Percentiles rank a stretch among this genome's conserved stretches.
Conservation (phyloP, 2,329 filamentous ascomycete genomes). For the Berkeleyomyces rouxiae region DNA sequence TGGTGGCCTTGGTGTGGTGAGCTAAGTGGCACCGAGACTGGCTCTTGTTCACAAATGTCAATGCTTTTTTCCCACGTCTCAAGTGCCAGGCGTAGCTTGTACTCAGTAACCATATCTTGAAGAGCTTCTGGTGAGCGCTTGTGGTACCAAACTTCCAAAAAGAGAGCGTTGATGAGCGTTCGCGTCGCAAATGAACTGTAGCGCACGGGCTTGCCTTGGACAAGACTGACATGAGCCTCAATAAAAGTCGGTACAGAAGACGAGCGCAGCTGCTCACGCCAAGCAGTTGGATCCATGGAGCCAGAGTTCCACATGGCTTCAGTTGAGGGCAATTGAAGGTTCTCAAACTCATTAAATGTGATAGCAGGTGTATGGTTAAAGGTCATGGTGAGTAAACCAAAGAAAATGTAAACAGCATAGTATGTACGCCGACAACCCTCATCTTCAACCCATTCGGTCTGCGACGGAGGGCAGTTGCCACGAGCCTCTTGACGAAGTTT, state of each 20-base stretch:
- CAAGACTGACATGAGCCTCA: slow-evolving; percentile 85
- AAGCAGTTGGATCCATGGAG: slow-evolving; percentile 59
- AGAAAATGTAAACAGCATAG: slow-evolving; percentile 98
- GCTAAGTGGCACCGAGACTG: slow-evolving; percentile 72
- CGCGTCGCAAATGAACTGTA: slow-evolving; percentile 96
- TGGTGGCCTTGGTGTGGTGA: slow-evolving; percentile 82
- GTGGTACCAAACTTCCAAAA: slow-evolving; percentile 97
- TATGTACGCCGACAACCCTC: slow-evolving; percentile 94
- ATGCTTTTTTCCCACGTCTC: slow-evolving; percentile 99
- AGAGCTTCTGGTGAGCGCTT: slow-evolving; percentile 95
- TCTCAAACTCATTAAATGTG: slow-evolving; percentile 95
- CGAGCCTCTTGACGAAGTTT: slow-evolving; percentile 85
- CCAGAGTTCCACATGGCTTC: slow-evolving; percentile 89
- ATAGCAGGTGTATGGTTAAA: slow-evolving; percentile 98
- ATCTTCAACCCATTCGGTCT: slow-evolving; percentile 89
- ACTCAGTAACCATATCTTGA: slow-evolving; percentile 94
- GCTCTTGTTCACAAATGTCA: slow-evolving; percentile 82
- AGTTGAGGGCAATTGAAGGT: slow-evolving; percentile 77
- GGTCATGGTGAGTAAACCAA: slow-evolving; percentile 80
- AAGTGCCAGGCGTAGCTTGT: slow-evolving; percentile 85
- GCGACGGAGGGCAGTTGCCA: slow-evolving; percentile 55
- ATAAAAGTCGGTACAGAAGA: slow-evolving; percentile 73
- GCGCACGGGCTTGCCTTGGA: slow-evolving; percentile 75
- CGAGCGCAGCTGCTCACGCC: slow-evolving; percentile 54
- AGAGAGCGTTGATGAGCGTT: slow-evolving; percentile 97